Base-by-base conservation (phyloP, 306 rosid species). In the Cucurbita argyrosperma region DNA sequence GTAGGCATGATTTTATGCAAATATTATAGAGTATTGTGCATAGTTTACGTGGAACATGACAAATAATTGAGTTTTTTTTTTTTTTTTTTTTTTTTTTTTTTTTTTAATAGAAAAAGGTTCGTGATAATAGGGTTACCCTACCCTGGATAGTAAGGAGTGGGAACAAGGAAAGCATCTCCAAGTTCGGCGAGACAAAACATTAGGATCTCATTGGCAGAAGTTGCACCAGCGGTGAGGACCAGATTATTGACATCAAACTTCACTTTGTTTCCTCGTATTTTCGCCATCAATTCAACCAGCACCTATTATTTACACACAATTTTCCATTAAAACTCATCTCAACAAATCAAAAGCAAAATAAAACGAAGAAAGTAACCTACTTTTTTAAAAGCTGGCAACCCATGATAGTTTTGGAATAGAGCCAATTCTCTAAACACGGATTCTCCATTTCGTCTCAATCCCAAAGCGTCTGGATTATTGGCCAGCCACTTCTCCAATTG, bases 121-220 rank as follows among this genome's bases (percentile, higher is more conserved):
- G 47, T 8, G 47, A 43, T 43, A 43, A 8, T 43, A 10, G 11
- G 10, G 11, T 13, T 49, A 12, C 1, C 0, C 1, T 50, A 89
- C 96, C 97, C 98, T 5, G 97, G 98, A 63, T 93, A 93, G 80
- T 93, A 93, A 1, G 98, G 98, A 19, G 87, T 82, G 50, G 97
- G 97, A 74, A 93, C 86, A 46, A 93, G 93, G 76, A 90, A 86
- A 72, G 96, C 98, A 13, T 93, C 94, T 6, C 97, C 96, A 0
- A 82, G 90, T 37, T 90, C 72, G 57, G 96, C 96, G 7, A 93
- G 89, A 77, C 96, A 93, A 74, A 90, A 93, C 85, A 90, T 87
- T 45, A 93, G 88, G 78, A 80, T 86, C 80, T 93, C 98, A 78
- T 93, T 93, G 1, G 98, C 98, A 0, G 87, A 81, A 72, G 98